phyloP scores from a whole-genome alignment of 179 eudicot species.

The Camellia oleifera region DNA sequence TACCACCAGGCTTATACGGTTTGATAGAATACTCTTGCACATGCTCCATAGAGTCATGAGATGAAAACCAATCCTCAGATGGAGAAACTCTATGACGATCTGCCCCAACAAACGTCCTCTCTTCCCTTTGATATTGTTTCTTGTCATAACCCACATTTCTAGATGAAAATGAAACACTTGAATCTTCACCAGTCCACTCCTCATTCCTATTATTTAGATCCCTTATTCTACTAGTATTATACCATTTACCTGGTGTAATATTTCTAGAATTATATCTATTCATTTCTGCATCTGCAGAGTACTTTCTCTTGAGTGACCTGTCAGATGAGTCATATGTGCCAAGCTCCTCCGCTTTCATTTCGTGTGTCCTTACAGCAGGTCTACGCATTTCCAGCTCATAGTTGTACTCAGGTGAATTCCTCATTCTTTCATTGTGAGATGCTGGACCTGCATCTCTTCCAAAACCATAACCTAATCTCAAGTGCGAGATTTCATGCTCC shows the following conservation, averaged over 20 bases:
- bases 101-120: conserved; percentile 19
- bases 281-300: conserved; percentile 26
- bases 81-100: conserved; percentile 21
- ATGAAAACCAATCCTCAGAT: conserved; percentile 23
- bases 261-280: conserved; percentile 23
- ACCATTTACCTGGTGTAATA: conserved; percentile 22
- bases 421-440: conserved; percentile 31
- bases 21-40: conserved; percentile 21
- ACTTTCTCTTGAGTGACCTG: conserved; percentile 31
- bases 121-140: conserved; percentile 25
- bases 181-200: conserved; percentile 29
- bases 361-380: conserved; percentile 17
- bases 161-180: conserved; percentile 19
- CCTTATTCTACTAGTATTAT: conserved; percentile 12
- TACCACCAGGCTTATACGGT: conserved; percentile 28
- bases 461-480: conserved; percentile 26
- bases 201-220: conserved; percentile 20
- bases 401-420: conserved; percentile 21
- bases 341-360: conserved; percentile 22
- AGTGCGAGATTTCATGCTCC: conserved; percentile 27
- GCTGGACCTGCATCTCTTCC: conserved; percentile 30
- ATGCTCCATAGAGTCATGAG: conserved; percentile 20
- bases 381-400: conserved; percentile 24
- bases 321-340: conserved; percentile 19
- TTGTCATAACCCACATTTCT: conserved; percentile 22